Evolutionary conservation across 306 rosid species (phyloP).

Genomic region (Lagenaria siceraria): DNA sequence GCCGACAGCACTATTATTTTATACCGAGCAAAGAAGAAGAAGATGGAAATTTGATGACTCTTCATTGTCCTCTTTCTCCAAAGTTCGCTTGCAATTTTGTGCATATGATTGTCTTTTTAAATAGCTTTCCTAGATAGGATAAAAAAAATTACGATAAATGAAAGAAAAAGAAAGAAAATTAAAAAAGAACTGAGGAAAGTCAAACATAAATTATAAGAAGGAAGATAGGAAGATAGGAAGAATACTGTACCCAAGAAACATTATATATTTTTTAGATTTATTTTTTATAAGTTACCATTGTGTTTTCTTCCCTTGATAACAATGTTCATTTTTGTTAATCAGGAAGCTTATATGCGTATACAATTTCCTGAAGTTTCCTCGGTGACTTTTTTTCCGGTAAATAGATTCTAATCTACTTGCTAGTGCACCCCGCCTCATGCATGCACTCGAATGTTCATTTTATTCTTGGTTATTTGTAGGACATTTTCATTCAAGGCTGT

Average conservation of each 20-base stretch:
- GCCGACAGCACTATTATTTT: no score
- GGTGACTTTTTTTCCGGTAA: conserved; percentile 28
- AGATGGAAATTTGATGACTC: no score
- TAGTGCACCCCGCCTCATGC: background rate
- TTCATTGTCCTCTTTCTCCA: no score
- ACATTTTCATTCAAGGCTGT: background rate
- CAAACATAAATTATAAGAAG: background rate
- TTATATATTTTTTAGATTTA: background rate
- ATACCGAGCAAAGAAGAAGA: no score
- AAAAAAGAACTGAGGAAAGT: background rate
- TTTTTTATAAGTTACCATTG: background rate
- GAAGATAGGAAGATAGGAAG: background rate
- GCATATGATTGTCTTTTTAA: background rate
- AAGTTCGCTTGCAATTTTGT: background rate
- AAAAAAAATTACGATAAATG: background rate
- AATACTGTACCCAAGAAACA: background rate
- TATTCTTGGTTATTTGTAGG: conserved; percentile 4
- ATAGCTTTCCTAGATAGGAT: background rate
- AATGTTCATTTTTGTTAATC: conserved; percentile 17
- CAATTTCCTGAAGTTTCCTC: conserved; percentile 51
- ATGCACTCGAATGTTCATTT: background rate
- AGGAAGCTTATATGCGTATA: conserved; percentile 80
- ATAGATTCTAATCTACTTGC: background rate
- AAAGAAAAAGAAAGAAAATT: background rate
- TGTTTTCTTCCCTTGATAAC: background rate